Evolutionary conservation across 2,329 filamentous ascomycete genomes (phyloP).

Genomic region (Xylariaceae sp.): DNA sequence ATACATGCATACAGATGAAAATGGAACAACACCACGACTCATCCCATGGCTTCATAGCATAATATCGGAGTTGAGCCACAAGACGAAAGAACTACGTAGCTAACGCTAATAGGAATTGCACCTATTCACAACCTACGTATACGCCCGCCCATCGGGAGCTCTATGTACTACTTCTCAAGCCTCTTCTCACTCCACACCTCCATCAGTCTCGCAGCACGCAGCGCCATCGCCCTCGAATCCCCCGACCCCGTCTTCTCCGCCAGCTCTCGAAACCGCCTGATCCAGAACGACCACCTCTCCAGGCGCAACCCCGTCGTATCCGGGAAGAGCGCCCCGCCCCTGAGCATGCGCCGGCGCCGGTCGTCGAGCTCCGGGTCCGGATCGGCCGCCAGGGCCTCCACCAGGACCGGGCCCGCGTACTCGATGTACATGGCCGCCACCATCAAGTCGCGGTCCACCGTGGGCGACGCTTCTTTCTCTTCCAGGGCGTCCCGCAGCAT

Average conservation of each 20-base stretch:
- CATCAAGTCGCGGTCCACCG: constrained; percentile 25
- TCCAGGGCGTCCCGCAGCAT: constrained; percentile 35
- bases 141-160: too few relatives aligned
- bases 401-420: constrained; percentile 30
- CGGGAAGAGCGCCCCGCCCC: constrained; percentile 28
- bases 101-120: too few relatives aligned
- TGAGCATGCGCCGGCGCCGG: constrained; percentile 18
- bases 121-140: too few relatives aligned
- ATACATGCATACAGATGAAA: too few relatives aligned
- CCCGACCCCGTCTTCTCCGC: constrained; percentile 20
- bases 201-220: constrained; percentile 33
- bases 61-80: too few relatives aligned
- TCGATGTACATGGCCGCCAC: constrained; percentile 35
- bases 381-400: constrained; percentile 19
- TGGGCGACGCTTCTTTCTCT: constrained; percentile 12
- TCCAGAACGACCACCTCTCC: constrained; percentile 36
- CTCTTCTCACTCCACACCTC: constrained; percentile 29
- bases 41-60: too few relatives aligned
- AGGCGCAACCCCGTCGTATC: constrained; percentile 25
- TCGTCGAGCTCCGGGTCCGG: constrained; percentile 27
- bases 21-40: too few relatives aligned
- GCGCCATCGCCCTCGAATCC: constrained; percentile 27
- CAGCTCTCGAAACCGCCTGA: constrained; percentile 26
- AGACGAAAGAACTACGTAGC: too few relatives aligned
- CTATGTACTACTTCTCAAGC: background rate